Conservation (phyloP, 192 early-diverging fungal species). For the Backusella mclennaniae region DNA sequence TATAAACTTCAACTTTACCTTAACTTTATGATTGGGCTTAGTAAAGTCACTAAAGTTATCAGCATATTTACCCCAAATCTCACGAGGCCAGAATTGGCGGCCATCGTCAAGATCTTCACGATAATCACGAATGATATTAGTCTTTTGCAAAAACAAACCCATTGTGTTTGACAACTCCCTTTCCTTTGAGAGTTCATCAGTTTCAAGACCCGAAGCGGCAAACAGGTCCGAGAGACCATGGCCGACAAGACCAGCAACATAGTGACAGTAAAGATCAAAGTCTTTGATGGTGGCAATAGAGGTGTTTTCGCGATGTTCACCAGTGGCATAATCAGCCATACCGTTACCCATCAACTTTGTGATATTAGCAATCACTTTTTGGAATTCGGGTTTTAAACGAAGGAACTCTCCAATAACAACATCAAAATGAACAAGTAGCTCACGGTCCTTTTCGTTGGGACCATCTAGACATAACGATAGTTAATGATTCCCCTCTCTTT, state of each 20-base stretch:
- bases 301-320: slow-evolving; percentile 45
- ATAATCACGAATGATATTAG: slow-evolving; percentile 97
- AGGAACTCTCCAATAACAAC: slow-evolving; percentile 89
- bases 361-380: slow-evolving; percentile 88
- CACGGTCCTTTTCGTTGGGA: slow-evolving; percentile 92
- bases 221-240: slow-evolving; percentile 92
- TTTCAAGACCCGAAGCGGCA: slow-evolving; percentile 81
- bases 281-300: slow-evolving; percentile 73
- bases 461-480: slow-evolving; percentile 41
- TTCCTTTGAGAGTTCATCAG: slow-evolving; percentile 44
- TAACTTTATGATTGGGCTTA: slow-evolving; percentile 64
- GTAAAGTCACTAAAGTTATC: slow-evolving; percentile 68
- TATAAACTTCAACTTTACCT: slow-evolving; percentile 18
- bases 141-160: slow-evolving; percentile 98
- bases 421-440: slow-evolving; percentile 87
- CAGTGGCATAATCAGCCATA: slow-evolving; percentile 85
- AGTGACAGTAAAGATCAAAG: slow-evolving; percentile 97
- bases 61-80: slow-evolving; percentile 87
- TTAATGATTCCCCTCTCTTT: neutral
- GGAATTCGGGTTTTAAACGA: slow-evolving; percentile 73
- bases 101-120: slow-evolving; percentile 87
- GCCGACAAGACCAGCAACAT: slow-evolving; percentile 96
- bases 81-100: slow-evolving; percentile 94
- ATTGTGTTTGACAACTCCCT: slow-evolving; percentile 81
- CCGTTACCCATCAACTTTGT: slow-evolving; percentile 91